Evolutionary conservation across 1,284 basidiomycete species (phyloP).

Genomic region (Fistulina hepatica): DNA sequence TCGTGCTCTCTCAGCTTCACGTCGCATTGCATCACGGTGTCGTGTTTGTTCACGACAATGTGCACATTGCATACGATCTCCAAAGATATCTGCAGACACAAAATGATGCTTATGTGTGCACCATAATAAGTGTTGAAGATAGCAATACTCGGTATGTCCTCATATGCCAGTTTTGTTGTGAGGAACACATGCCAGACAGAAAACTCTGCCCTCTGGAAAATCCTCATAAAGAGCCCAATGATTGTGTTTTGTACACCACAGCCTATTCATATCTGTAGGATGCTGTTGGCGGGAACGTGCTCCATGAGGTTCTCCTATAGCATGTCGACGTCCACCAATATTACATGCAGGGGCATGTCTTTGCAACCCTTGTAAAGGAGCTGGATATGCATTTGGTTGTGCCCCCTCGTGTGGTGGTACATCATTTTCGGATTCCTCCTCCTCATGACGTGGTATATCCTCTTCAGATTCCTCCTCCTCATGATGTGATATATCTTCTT

Average conservation of each 20-base stretch:
- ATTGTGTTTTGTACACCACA: constrained; percentile 1
- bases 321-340: no score
- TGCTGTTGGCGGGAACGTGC: no score
- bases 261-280: no score
- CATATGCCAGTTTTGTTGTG: background rate
- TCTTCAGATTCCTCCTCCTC: no score
- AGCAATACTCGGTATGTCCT: background rate
- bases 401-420: no score
- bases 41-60: background rate
- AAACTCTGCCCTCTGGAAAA: background rate
- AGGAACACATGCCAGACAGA: background rate
- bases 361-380: no score
- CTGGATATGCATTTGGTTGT: no score
- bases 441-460: no score
- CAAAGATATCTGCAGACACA: background rate
- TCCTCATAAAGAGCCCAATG: constrained; percentile 1
- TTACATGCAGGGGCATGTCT: no score
- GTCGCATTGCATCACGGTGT: background rate
- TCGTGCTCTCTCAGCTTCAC: background rate
- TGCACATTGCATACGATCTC: background rate
- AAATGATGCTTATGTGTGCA: background rate
- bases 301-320: no score
- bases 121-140: background rate
- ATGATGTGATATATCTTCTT: no score
- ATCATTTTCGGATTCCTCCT: no score